Evolutionary conservation across 1,139 yeast genomes (phyloP).

Genomic region (Taphrina betulina): DNA sequence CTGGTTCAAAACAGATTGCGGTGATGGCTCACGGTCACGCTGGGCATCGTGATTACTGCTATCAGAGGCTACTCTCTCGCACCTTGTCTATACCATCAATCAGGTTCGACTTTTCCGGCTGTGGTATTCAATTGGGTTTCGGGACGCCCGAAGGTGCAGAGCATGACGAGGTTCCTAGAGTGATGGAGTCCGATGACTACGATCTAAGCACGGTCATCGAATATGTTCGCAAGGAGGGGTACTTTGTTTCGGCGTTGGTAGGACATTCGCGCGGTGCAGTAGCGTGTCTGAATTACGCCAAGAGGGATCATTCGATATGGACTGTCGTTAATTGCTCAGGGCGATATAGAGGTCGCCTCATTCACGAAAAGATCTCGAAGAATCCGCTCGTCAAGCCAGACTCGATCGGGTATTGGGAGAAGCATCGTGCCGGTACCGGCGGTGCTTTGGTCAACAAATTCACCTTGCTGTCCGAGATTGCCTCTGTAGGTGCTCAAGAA

Average conservation of each 20-base stretch:
- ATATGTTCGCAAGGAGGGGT: conserved; percentile 42
- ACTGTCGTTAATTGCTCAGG: conserved; percentile 70
- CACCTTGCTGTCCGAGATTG: conserved; percentile 25
- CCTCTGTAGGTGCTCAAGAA: conserved; percentile 27
- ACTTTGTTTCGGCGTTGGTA: conserved; percentile 48
- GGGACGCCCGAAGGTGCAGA: conserved; percentile 42
- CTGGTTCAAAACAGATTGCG: conserved; percentile 3
- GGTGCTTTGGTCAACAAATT: conserved; percentile 27
- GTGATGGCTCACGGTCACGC: conserved; percentile 28
- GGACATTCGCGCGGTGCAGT: conserved; percentile 68
- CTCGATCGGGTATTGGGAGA: conserved; percentile 24
- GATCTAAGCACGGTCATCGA: conserved; percentile 44
- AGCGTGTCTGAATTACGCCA: conserved; percentile 29
- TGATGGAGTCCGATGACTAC: conserved; percentile 57
- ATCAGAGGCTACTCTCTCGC: conserved; percentile 26
- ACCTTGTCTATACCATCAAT: conserved; percentile 57
- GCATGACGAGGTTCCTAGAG: conserved; percentile 63
- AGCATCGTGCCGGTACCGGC: conserved; percentile 25
- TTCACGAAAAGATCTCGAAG: conserved; percentile 40
- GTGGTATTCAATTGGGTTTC: conserved; percentile 64
- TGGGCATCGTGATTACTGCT: conserved; percentile 47
- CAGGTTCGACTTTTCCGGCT: conserved; percentile 80
- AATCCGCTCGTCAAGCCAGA: conserved; percentile 22
- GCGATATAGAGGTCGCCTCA: conserved; percentile 49
- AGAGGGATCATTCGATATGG: conserved; percentile 55